phyloP scores from a whole-genome alignment of 306 rosid species.

The Casuarina glauca region DNA sequence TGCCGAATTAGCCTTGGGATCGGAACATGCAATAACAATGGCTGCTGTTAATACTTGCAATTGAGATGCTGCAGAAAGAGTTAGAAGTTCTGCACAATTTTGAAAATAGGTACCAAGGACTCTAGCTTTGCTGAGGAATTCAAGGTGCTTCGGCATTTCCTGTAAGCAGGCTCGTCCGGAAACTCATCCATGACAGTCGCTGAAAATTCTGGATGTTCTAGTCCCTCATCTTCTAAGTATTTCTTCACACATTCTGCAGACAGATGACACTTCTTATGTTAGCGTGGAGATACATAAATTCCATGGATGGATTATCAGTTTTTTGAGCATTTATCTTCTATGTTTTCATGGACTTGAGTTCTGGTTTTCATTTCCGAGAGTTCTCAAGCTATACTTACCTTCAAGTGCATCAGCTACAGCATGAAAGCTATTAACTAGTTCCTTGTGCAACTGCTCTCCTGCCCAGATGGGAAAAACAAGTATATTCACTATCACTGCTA shows the following conservation, averaged over 20 bases:
- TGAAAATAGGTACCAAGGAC: slow-evolving; percentile 41
- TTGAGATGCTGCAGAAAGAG: neutral
- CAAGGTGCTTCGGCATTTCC: slow-evolving; percentile 54
- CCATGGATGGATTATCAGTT: too few relatives aligned
- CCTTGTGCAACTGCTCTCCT: slow-evolving; percentile 60
- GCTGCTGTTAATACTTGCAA: neutral
- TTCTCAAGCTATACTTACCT: slow-evolving; percentile 30
- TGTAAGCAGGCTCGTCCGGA: slow-evolving; percentile 61
- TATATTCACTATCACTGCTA: slow-evolving; percentile 64
- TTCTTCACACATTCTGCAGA: slow-evolving; percentile 61
- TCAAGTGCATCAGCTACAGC: slow-evolving; percentile 70
- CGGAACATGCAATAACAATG: neutral
- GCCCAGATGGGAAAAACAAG: slow-evolving; percentile 73
- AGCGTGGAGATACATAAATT: neutral
- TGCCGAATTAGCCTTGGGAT: slow-evolving; percentile 60
- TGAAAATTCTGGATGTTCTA: slow-evolving; percentile 39
- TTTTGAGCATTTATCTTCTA: neutral
- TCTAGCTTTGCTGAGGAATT: slow-evolving; percentile 67
- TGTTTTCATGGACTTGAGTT: neutral
- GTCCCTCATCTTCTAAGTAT: slow-evolving; percentile 54
- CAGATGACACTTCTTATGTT: neutral
- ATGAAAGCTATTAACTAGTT: slow-evolving; percentile 49
- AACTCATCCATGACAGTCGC: slow-evolving; percentile 57
- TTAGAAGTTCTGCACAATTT: neutral
- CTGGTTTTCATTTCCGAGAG: neutral